A percentile compares a stretch with the other conserved stretches of the same genome.
Conservation (phyloP, 164 flowering plant genomes). For the Platanus orientalis region DNA sequence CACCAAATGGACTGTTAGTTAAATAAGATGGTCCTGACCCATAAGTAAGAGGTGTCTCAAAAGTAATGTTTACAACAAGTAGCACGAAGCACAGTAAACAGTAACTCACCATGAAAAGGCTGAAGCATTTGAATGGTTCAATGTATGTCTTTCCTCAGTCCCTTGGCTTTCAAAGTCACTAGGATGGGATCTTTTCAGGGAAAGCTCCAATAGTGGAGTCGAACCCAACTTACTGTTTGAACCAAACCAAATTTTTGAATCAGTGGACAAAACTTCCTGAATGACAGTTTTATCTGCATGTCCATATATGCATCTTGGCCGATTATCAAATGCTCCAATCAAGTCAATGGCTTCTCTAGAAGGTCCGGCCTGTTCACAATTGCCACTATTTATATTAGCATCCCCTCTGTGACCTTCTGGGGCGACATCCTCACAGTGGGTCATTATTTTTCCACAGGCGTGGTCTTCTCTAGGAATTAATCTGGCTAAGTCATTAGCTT, state of each 20-base stretch:
- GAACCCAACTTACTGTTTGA: slow-evolving; percentile 31
- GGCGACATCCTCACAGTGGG: slow-evolving; percentile 13
- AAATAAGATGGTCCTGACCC: no score
- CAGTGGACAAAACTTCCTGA: slow-evolving; percentile 3
- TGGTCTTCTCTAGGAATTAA: slow-evolving; percentile 4
- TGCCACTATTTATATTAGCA: slow-evolving; percentile 15
- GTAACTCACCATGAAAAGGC: slow-evolving; percentile 60
- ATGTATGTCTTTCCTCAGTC: slow-evolving; percentile 34
- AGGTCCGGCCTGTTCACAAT: slow-evolving; percentile 19
- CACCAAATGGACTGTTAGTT: no score
- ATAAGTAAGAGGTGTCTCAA: no score
- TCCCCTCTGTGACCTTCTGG: slow-evolving; percentile 15
- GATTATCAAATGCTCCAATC: slow-evolving; percentile 59
- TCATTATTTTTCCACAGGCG: neutral
- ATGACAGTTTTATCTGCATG: neutral
- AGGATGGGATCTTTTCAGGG: slow-evolving; percentile 52
- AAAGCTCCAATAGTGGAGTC: slow-evolving; percentile 54
- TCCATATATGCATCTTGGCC: slow-evolving; percentile 14
- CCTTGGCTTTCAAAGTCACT: slow-evolving; percentile 30
- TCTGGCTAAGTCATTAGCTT: slow-evolving; percentile 8
- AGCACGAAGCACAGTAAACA: neutral
- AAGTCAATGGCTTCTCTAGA: slow-evolving; percentile 68
- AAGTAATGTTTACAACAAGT: neutral
- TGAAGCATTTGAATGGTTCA: slow-evolving; percentile 69
- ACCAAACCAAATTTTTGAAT: slow-evolving; percentile 11